phyloP scores from a whole-genome alignment of 192 early-diverging fungal genomes.

The Phycomyces nitens region DNA sequence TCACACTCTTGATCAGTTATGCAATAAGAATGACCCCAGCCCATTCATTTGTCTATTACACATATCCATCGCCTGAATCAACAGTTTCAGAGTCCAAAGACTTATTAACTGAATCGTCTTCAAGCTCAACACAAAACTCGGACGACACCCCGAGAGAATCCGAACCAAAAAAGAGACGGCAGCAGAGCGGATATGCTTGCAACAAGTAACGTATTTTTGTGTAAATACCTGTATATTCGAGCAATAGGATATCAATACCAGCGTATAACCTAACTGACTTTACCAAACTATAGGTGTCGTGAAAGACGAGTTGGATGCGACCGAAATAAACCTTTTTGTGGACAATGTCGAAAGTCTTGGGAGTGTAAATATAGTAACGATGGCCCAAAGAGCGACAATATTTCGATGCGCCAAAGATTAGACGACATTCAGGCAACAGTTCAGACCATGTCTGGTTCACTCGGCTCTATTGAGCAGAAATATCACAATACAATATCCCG shows the following conservation, averaged over 20 bases:
- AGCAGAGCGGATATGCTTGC: slow-evolving; percentile 24
- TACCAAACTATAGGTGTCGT: slow-evolving; percentile 10
- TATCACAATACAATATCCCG: slow-evolving; percentile 7
- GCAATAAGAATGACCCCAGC: too few species aligned
- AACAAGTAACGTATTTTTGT: slow-evolving; percentile 11
- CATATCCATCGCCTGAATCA: too few species aligned
- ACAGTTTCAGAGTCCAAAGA: too few species aligned
- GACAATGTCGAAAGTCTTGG: slow-evolving; percentile 12
- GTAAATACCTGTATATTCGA: too few species aligned
- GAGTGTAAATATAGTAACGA: slow-evolving; percentile 12
- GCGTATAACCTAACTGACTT: background rate
- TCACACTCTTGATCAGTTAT: too few species aligned
- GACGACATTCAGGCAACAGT: background rate
- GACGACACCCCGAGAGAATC: too few species aligned
- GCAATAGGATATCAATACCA: background rate
- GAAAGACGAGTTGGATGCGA: slow-evolving; percentile 23
- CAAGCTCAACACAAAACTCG: too few species aligned
- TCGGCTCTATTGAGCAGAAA: background rate
- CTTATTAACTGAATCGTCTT: too few species aligned
- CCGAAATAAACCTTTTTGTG: slow-evolving; percentile 17
- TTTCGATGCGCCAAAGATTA: slow-evolving; percentile 13
- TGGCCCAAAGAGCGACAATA: slow-evolving; percentile 4
- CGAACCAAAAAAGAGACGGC: slow-evolving; percentile 9
- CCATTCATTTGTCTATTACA: too few species aligned
- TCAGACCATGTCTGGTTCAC: slow-evolving; percentile 4